Evolutionary conservation across 2,329 filamentous ascomycete species (phyloP).

Genomic region (Xylariaceae sp.): DNA sequence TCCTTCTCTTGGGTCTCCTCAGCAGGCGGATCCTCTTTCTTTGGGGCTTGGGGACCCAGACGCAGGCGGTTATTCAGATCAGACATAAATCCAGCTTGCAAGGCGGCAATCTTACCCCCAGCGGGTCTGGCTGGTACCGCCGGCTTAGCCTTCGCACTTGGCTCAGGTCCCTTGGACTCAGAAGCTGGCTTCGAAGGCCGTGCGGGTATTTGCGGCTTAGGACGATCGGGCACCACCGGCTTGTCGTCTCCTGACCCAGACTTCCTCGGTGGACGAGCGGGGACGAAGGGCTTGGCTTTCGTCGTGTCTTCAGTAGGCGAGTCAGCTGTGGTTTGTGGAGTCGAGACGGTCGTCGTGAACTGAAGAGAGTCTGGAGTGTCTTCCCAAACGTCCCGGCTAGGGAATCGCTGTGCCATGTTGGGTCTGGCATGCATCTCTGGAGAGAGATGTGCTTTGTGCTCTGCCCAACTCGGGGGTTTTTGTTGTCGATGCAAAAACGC

Average conservation of each 20-base stretch:
- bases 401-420: slow-evolving; percentile 67
- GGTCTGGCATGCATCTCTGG: slow-evolving; percentile 47
- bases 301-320: slow-evolving; percentile 38
- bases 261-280: slow-evolving; percentile 42
- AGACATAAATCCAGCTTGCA: slow-evolving; percentile 88
- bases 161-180: slow-evolving; percentile 37
- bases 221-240: slow-evolving; percentile 46
- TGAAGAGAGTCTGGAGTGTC: slow-evolving; percentile 81
- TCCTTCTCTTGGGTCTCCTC: slow-evolving; percentile 58
- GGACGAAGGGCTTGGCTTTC: slow-evolving; percentile 52
- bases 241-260: slow-evolving; percentile 32
- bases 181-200: slow-evolving; percentile 38
- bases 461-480: slow-evolving; percentile 42
- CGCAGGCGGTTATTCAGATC: slow-evolving; percentile 88
- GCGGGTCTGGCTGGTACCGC: slow-evolving; percentile 72
- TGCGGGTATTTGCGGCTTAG: slow-evolving; percentile 57
- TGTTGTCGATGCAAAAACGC: slow-evolving; percentile 51
- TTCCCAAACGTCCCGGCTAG: slow-evolving; percentile 92
- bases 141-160: slow-evolving; percentile 69
- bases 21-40: slow-evolving; percentile 63
- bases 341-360: slow-evolving; percentile 69
- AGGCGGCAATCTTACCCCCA: slow-evolving; percentile 81
- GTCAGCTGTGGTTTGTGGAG: slow-evolving; percentile 40
- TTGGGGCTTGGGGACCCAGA: slow-evolving; percentile 75
- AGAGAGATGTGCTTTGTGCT: slow-evolving; percentile 45